Percentiles rank a stretch among this genome's conserved stretches.
Conservation (phyloP, 1,139 yeast genomes). For the Sugiyamaella neomexicana region DNA sequence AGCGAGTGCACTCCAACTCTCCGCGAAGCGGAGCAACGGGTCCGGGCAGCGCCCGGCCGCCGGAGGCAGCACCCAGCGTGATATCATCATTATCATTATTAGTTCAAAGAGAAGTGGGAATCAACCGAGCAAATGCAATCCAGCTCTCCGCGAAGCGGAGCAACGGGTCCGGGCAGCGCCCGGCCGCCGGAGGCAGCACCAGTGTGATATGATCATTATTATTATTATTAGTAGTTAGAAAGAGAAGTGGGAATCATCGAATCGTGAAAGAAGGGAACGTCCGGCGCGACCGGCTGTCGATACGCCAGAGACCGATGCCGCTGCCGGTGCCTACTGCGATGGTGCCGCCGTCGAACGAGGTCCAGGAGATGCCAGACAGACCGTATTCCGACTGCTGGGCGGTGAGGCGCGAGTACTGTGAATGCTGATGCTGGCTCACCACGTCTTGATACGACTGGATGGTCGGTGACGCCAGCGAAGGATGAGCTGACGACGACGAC, state of each 20-base stretch:
- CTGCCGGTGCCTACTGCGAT: conserved; percentile 41
- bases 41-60: no score
- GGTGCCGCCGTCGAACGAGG: conserved; percentile 40
- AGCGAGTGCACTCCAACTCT: no score
- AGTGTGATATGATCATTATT: background rate
- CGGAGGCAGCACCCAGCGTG: no score
- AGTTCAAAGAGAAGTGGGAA: no score
- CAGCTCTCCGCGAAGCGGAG: conserved; percentile 7
- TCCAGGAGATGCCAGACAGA: conserved; percentile 41
- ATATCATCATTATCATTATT: no score
- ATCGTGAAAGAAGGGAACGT: conserved; percentile 36
- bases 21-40: no score
- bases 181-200: conserved; percentile 4
- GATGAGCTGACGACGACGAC: conserved; percentile 8
- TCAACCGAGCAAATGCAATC: no score
- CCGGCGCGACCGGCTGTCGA: conserved; percentile 36
- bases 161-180: conserved; percentile 6
- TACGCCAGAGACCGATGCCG: conserved; percentile 40
- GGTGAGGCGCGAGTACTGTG: conserved; percentile 17
- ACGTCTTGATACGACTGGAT: conserved; percentile 26
- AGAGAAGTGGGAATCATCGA: conserved; percentile 21
- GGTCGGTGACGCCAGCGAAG: conserved; percentile 16
- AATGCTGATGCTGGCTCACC: conserved; percentile 21
- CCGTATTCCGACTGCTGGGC: conserved; percentile 33
- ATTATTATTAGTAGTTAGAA: background rate